Conservation (phyloP, 345 rosid genomes). For the Lenwebbia sp. region DNA sequence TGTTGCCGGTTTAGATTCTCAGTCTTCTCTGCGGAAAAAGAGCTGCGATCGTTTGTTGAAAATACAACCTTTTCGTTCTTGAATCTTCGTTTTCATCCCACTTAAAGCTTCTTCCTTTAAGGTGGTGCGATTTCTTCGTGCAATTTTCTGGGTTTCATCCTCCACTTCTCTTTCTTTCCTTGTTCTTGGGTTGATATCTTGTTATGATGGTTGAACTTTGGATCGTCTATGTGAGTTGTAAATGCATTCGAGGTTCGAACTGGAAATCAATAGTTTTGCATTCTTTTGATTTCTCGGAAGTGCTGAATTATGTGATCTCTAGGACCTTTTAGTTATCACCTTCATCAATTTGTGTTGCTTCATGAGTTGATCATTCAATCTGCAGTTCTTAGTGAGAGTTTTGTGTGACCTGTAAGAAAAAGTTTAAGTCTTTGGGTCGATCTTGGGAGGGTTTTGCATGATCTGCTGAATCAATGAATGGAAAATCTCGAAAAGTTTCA, state of each 20-base stretch:
- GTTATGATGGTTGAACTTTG: accelerated
- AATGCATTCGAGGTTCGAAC: not conserved
- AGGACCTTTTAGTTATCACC: not conserved
- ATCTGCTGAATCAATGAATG: not conserved
- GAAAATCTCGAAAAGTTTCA: not conserved
- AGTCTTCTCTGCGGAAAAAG: not conserved
- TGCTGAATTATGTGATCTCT: not conserved
- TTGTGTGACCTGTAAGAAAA: not conserved
- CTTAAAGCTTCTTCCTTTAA: not conserved
- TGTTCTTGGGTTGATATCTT: not conserved
- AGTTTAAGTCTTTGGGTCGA: not conserved
- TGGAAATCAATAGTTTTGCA: not conserved
- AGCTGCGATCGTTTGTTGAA: not conserved
- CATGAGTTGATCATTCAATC: not conserved
- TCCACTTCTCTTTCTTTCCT: not conserved
- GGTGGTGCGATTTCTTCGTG: not conserved
- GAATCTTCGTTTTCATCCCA: not conserved
- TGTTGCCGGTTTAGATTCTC: not conserved
- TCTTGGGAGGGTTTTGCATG: not conserved
- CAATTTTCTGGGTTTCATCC: not conserved
- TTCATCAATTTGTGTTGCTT: not conserved
- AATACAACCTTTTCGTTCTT: not conserved
- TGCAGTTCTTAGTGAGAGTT: not conserved
- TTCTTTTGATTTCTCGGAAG: not conserved
- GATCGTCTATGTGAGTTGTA: not conserved